Conservation (phyloP, 2,329 filamentous ascomycete species). For the Nemania bipapillata region DNA sequence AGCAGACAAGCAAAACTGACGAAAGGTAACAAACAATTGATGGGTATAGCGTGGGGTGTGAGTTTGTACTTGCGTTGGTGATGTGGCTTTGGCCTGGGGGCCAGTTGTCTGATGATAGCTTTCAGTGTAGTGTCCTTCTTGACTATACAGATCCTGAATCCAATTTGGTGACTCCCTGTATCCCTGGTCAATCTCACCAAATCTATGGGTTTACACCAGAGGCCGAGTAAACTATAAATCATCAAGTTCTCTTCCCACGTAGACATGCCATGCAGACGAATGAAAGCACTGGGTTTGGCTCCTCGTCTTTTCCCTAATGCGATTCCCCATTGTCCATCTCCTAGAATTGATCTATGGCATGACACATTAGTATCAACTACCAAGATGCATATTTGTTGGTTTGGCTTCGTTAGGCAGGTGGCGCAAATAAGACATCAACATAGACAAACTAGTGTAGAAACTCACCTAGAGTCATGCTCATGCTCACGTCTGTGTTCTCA, state of each 20-base stretch:
- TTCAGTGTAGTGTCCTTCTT: background rate
- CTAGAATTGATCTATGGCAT: slow-evolving; percentile 38
- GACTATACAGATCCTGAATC: slow-evolving; percentile 8
- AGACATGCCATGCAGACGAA: background rate
- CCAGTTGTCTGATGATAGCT: slow-evolving; percentile 3
- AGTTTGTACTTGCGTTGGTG: slow-evolving; percentile 8
- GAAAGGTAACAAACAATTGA: background rate
- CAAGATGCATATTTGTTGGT: background rate
- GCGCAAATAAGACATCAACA: background rate
- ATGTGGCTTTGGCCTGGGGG: background rate
- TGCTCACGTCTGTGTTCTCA: slow-evolving; percentile 85
- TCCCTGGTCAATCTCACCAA: slow-evolving; percentile 8
- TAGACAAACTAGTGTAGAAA: slow-evolving; percentile 37
- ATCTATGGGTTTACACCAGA: background rate
- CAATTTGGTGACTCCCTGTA: slow-evolving; percentile 11
- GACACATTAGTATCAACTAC: slow-evolving; percentile 17
- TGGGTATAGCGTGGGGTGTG: background rate
- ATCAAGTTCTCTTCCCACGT: background rate
- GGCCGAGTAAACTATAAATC: slow-evolving; percentile 2
- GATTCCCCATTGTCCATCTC: slow-evolving; percentile 3
- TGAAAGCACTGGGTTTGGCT: background rate
- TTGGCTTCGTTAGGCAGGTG: background rate
- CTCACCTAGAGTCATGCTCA: slow-evolving; percentile 78
- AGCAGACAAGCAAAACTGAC: background rate
- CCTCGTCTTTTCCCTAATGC: slow-evolving; percentile 4